These are phyloP conservation scores for Phytophthora hybrid DNA, from an alignment of 352 stramenopile species.

Conservation along the genomic window DNA sequence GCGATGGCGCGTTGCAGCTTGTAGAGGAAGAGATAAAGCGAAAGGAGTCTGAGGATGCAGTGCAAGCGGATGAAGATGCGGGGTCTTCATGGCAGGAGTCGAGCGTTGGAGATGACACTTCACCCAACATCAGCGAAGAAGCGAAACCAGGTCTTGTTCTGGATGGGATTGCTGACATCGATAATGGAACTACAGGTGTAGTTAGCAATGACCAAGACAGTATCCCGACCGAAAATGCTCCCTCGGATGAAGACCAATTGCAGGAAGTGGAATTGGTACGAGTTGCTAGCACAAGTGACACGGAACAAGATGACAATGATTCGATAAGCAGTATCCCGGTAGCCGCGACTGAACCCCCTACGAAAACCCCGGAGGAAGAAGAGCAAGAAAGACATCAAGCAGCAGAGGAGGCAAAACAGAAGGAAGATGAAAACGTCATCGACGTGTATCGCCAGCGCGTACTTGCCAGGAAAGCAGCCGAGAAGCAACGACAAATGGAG, in stretches of 20 bases:
- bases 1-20: neutral
- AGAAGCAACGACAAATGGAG: constrained; percentile 65
- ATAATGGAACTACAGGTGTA: neutral
- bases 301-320: neutral
- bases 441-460: constrained; percentile 76
- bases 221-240: neutral
- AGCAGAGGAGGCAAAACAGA: constrained; percentile 62
- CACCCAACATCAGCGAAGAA: neutral
- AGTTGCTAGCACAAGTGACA: neutral
- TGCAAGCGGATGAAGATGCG: neutral
- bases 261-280: neutral
- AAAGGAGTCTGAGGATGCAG: constrained; percentile 5
- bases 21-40: constrained; percentile 2
- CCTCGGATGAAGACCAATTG: neutral
- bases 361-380: constrained; percentile 37
- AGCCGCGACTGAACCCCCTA: neutral
- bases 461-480: constrained; percentile 64
- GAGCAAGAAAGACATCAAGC: constrained; percentile 44
- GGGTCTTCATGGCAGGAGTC: constrained; percentile 8
- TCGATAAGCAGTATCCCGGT: neutral
- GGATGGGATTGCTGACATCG: neutral
- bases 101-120: neutral
- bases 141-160: neutral
- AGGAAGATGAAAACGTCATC: constrained; percentile 64
- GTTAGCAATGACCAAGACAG: neutral